Evolutionary conservation across 2,329 filamentous ascomycete species (phyloP), one percentile per base, ranked within the genome.

Genomic region (Apiospora arundinis): DNA sequence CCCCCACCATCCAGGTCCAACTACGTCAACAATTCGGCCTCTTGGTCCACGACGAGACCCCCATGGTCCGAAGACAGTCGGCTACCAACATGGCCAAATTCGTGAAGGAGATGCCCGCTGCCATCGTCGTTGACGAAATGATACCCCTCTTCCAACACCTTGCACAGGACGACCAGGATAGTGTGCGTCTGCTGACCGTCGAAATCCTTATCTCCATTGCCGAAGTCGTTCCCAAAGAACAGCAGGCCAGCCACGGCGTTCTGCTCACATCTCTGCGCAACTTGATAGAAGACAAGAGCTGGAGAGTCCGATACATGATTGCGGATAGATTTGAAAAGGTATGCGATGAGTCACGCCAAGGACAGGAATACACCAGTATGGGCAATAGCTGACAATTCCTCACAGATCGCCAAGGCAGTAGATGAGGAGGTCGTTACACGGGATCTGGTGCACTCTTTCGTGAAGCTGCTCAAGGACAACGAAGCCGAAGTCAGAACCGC

Each of bases 241-340:
- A 99, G 82, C 96, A 99, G 83, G 92, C 94, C 65, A 98, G 95
- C 83, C 95, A 98, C 80, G 96, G 95, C 69, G 94, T 98, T 71
- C 86, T 99, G 71, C 87, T 99, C 78, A 95, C 94, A 68, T 95
- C 95, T 65, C 85, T 99, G 79, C 92, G 96, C 78, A 97, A 91
- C 84, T 84, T 99, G 80, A 98, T 99, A 84, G 96, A 98, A 79
- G 96, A 99, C 83, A 99, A 98, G 90, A 98, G 96, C 85, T 99
- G 96, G 96, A 92, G 96, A 80, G 96, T 99, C 73, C 91, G 96
- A 81, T 99, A 98, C 84, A 99, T 99, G 96, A 96, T 99, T 77
- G 96, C 96, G 67, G 96, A 99, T 83, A 91, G 95, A 81, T 99
- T 98, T 80, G 96, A 99, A 84, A 98, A 98, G 92, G 94, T 94